These are phyloP conservation scores for Penicillium manginii DNA, from an alignment of 495 filamentous ascomycete species.

Conservation along the genomic window DNA sequence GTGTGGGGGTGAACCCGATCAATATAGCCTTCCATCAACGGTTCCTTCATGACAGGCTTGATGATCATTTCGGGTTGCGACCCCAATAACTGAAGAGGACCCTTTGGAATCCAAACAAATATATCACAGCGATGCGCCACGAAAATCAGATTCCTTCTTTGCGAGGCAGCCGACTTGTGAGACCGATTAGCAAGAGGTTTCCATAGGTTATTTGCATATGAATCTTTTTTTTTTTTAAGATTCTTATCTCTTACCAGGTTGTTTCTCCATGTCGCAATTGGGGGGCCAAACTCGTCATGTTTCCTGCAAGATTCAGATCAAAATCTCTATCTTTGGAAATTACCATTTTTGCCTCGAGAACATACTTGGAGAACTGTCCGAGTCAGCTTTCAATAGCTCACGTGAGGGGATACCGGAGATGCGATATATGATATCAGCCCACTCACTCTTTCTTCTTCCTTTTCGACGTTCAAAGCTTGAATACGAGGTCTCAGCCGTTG, in stretches of 20 bases:
- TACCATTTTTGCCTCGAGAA: neutral
- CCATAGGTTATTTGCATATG: neutral
- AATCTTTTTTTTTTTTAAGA: neutral
- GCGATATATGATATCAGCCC: neutral
- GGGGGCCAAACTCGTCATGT: slow-evolving; percentile 35
- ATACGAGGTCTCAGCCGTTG: slow-evolving; percentile 17
- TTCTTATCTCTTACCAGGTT: slow-evolving; percentile 48
- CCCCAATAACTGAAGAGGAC: slow-evolving; percentile 66
- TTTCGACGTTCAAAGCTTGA: slow-evolving; percentile 40
- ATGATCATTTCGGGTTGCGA: slow-evolving; percentile 66
- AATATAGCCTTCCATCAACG: slow-evolving; percentile 56
- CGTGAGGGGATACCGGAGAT: slow-evolving; percentile 9
- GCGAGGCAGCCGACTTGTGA: slow-evolving; percentile 56
- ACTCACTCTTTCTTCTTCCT: slow-evolving; percentile 38
- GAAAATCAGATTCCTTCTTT: slow-evolving; percentile 71
- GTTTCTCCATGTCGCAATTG: slow-evolving; percentile 48
- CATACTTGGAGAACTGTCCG: slow-evolving; percentile 28
- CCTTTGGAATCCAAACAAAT: slow-evolving; percentile 72
- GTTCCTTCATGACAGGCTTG: slow-evolving; percentile 57
- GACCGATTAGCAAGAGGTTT: slow-evolving; percentile 4
- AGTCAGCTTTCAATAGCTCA: slow-evolving; percentile 22
- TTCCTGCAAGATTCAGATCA: slow-evolving; percentile 22
- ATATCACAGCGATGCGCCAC: slow-evolving; percentile 73
- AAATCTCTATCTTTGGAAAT: neutral
- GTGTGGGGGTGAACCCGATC: slow-evolving; percentile 63